Evolutionary conservation across 2,329 filamentous ascomycete species (phyloP), one percentile per base, ranked within the genome.

Genomic region (Ramichloridium luteum): DNA sequence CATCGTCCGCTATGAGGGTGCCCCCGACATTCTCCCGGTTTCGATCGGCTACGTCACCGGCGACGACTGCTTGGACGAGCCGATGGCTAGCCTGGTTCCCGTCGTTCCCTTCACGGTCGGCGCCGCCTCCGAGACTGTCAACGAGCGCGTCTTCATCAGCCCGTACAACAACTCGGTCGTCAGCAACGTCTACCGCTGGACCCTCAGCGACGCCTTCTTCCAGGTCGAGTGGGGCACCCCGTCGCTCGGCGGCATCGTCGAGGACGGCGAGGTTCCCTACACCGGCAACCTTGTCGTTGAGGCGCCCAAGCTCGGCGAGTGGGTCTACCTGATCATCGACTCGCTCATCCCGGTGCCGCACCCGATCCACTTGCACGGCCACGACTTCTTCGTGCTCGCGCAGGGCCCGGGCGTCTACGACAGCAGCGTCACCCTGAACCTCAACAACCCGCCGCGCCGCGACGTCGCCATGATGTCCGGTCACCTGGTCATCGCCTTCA

Each of bases 401-500:
- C 41, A 46, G 13, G 50, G 48, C 8, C 30, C 27, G 5, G 49
- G 50, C 4, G 37, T 42, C 20, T 53, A 56, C 39, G 30, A 37
- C 12, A 32, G 31, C 15, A 37, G 48, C 36, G 54, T 48, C 12
- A 43, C 36, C 18, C 53, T 59, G 6, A 57, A 51, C 20, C 53
- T 46, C 5, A 35, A 46, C 31, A 69, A 67, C 36, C 65, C 65
- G 2, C 54, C 60, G 0, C 55, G 66, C 1, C 55, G 67, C n/a
- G 67, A 70, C 46, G 62, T 59, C 0, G 60, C 61, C 4, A 56
- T 62, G 34, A 45, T 71, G 1, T 51, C 48, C 5, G 68, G 67
- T 0, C 63, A 65, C 43, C 42, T 72, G 4, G 61, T 62, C 3
- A 49, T 72, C 6, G 67, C 60, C 0, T 71, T 68, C 44, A 41